These are phyloP conservation scores for Bolboschoenus planiculmis DNA, from an alignment of 176 grass and related monocot genomes.

Conservation along the genomic window DNA sequence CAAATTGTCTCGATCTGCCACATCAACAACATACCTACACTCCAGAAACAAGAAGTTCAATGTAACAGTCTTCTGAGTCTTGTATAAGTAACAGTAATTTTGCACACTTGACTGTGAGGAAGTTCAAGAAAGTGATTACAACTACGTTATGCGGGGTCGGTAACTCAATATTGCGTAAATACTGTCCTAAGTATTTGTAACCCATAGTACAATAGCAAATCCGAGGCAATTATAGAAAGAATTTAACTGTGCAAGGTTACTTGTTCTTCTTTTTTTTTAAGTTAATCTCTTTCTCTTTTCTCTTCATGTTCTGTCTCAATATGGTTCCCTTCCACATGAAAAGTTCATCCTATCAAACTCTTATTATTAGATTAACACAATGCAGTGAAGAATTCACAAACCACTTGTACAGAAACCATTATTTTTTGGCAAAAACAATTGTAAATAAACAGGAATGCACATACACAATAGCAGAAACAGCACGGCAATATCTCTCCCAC, in stretches of 20 bases:
- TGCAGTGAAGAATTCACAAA: not conserved
- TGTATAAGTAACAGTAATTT: not conserved
- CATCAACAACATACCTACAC: constrained; percentile 92
- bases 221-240: too few species aligned
- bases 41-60: not conserved
- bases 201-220: not conserved
- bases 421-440: not conserved
- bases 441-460: constrained; percentile 14
- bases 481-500: constrained; percentile 99
- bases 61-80: not conserved
- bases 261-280: not conserved
- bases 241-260: not conserved
- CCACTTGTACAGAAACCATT: not conserved
- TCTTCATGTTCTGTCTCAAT: not conserved
- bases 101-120: not conserved
- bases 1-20: constrained; percentile 82
- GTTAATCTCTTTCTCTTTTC: not conserved
- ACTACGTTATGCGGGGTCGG: not conserved
- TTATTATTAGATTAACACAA: not conserved
- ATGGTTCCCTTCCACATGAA: not conserved
- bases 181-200: not conserved
- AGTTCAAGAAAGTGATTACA: not conserved
- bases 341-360: not conserved
- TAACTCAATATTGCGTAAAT: not conserved
- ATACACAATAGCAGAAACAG: constrained; percentile 98